Conservation (phyloP, 805 yeast genomes). For the Kuraishia capsulata region DNA sequence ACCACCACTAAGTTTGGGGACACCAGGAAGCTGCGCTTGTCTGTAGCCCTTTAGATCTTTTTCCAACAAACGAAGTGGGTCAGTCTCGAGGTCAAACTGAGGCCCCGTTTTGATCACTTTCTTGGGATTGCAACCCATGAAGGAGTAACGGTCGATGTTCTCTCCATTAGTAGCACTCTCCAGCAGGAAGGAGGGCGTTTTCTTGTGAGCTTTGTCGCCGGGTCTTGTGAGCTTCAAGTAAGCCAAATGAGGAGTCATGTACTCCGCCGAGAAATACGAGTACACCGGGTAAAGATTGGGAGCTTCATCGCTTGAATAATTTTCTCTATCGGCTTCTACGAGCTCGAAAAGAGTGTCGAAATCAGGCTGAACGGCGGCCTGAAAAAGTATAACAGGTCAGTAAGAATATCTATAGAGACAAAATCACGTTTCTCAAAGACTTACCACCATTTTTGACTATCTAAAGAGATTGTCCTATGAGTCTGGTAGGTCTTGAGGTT, state of each 20-base stretch:
- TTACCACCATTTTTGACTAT: conserved; percentile 4
- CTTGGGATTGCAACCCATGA: conserved; percentile 80
- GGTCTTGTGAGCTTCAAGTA: conserved; percentile 76
- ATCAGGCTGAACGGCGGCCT: conserved; percentile 37
- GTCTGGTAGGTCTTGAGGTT: no score
- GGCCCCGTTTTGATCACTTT: conserved; percentile 82
- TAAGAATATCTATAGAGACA: background rate
- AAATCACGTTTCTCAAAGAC: background rate
- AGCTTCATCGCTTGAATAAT: conserved; percentile 11
- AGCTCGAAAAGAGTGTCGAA: conserved; percentile 33
- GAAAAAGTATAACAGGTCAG: no score
- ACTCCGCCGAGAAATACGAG: conserved; percentile 64
- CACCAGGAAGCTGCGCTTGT: conserved; percentile 74
- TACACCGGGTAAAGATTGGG: conserved; percentile 80
- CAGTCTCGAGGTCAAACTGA: conserved; percentile 51
- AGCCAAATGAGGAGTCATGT: conserved; percentile 83
- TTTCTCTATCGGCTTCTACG: conserved; percentile 24
- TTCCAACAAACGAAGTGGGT: conserved; percentile 73
- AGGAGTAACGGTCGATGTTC: conserved; percentile 81
- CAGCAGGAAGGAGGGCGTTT: conserved; percentile 67
- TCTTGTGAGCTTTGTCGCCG: conserved; percentile 35
- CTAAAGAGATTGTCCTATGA: conserved; percentile 3
- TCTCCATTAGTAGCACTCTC: conserved; percentile 90
- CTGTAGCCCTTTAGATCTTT: conserved; percentile 54
- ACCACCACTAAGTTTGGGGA: conserved; percentile 86